phyloP scores from a whole-genome alignment of 2,329 filamentous ascomycete genomes.

The Pyrenophora teres region DNA sequence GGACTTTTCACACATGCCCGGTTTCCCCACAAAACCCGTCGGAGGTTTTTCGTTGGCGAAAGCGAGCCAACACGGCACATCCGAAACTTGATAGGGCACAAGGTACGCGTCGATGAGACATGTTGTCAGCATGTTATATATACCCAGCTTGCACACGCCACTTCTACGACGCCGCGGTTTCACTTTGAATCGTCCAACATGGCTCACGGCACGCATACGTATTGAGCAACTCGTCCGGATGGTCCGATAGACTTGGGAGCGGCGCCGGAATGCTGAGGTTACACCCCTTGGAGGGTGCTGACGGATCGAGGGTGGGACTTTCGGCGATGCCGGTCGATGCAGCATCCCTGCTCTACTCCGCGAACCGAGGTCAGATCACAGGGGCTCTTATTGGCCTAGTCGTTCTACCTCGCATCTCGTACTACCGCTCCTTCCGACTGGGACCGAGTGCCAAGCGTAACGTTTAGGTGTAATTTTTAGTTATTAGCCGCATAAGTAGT shows the following conservation, averaged over 20 bases:
- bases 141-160: no score
- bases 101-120: no score
- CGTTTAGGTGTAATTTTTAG: no score
- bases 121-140: no score
- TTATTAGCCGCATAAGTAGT: no score
- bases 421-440: no score
- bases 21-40: no score
- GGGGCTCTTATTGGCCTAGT: not conserved
- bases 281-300: slow-evolving; percentile 2
- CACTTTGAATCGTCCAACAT: not conserved
- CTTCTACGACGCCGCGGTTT: not conserved
- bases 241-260: slow-evolving; percentile 2
- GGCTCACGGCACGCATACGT: not conserved
- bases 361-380: not conserved
- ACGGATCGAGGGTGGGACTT: not conserved
- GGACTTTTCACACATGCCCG: no score
- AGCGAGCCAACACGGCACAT: no score
- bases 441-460: no score
- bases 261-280: slow-evolving; percentile 2
- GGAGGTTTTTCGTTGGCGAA: no score
- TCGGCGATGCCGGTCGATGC: slow-evolving; percentile 11
- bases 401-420: not conserved
- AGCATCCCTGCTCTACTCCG: slow-evolving; percentile 1
- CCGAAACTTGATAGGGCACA: no score
- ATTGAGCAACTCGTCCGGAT: slow-evolving; percentile 1